A percentile compares a stretch with the other conserved stretches of the same genome.
These are phyloP conservation scores for Candida sanyaensis DNA, from an alignment of 1,139 yeast species.

Conservation along the genomic window DNA sequence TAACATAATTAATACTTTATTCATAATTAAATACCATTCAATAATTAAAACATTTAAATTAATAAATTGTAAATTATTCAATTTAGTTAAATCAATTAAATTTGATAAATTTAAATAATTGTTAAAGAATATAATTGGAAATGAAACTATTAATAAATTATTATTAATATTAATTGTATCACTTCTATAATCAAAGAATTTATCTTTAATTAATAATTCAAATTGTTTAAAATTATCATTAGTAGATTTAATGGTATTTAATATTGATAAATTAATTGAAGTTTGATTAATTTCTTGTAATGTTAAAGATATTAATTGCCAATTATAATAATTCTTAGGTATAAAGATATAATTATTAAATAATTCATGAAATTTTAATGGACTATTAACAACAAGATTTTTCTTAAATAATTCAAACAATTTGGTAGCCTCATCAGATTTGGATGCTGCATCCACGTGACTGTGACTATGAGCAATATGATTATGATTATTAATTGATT, in stretches of 20 bases:
- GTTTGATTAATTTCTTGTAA: conserved; percentile 38
- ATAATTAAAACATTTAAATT: conserved; percentile 26
- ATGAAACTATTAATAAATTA: conserved; percentile 44
- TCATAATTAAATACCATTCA: conserved; percentile 44
- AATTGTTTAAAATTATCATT: conserved; percentile 14
- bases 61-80: conserved; percentile 16
- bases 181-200: conserved; percentile 24
- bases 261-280: conserved; percentile 13
- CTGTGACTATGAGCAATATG: neutral
- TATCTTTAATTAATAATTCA: conserved; percentile 13
- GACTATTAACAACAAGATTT: conserved; percentile 44
- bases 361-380: conserved; percentile 46
- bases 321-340: conserved; percentile 37
- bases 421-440: conserved; percentile 13
- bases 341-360: conserved; percentile 42
- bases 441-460: neutral
- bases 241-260: conserved; percentile 13
- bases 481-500: conserved; percentile 32
- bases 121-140: conserved; percentile 40
- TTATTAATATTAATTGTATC: conserved; percentile 35
- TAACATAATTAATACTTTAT: conserved; percentile 29
- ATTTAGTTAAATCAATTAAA: conserved; percentile 19
- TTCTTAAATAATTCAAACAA: conserved; percentile 42
- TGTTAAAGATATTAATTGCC: conserved; percentile 42
- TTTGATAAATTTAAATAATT: conserved; percentile 15